Evolutionary conservation across 2,329 filamentous ascomycete genomes (phyloP).

Genomic region (Pezicula neosporulosa): DNA sequence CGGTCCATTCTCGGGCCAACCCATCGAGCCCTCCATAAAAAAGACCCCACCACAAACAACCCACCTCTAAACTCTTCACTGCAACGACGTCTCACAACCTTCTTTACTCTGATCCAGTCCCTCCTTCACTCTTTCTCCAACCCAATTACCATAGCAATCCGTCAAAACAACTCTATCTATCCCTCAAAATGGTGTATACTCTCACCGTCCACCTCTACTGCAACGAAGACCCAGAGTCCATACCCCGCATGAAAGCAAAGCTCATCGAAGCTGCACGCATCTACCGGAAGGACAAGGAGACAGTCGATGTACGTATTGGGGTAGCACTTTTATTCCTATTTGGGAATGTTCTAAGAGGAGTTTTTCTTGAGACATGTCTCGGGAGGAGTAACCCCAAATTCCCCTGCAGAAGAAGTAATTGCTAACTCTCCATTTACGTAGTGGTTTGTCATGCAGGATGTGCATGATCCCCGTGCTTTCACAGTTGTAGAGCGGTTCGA

Average conservation of each 20-base stretch:
- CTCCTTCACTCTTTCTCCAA: background rate
- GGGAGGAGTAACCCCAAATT: too few relatives aligned
- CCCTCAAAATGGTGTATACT: slow-evolving; percentile 60
- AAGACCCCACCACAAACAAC: background rate
- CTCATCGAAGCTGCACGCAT: slow-evolving; percentile 71
- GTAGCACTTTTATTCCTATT: too few relatives aligned
- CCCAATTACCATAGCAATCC: background rate
- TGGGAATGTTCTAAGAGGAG: too few relatives aligned
- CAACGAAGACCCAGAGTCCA: slow-evolving; percentile 60
- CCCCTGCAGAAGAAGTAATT: too few relatives aligned
- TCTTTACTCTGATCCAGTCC: background rate
- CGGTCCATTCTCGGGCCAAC: too few relatives aligned
- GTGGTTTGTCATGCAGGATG: slow-evolving; percentile 80
- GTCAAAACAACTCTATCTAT: background rate
- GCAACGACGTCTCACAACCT: background rate
- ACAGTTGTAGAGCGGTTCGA: slow-evolving; percentile 74
- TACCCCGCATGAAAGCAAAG: slow-evolving; percentile 67
- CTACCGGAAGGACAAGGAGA: slow-evolving; percentile 71
- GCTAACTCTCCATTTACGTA: too few relatives aligned
- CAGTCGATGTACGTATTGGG: too few relatives aligned
- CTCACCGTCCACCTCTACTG: slow-evolving; percentile 68
- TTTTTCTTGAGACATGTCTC: too few relatives aligned
- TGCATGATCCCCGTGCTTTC: slow-evolving; percentile 64
- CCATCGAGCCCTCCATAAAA: too few relatives aligned
- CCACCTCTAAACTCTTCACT: background rate